phyloP scores from a whole-genome alignment of 2,329 filamentous ascomycete genomes.

The Parafenestella ontariensis region DNA sequence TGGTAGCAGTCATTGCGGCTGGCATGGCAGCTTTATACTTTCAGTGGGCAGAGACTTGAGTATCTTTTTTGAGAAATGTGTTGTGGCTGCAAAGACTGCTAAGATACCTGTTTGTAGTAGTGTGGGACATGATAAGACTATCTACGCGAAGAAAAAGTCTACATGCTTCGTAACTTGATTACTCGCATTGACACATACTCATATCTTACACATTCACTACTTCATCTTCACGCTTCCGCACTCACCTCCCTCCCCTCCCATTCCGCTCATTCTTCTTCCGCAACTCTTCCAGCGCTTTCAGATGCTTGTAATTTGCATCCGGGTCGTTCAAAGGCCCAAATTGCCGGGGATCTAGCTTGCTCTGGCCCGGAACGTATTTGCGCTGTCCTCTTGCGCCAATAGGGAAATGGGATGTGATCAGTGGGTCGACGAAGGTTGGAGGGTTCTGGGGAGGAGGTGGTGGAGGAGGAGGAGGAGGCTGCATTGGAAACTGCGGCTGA shows the following conservation, averaged over 20 bases:
- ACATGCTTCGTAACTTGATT: too few relatives aligned
- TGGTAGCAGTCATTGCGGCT: not conserved
- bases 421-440: not conserved
- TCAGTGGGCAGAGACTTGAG: too few relatives aligned
- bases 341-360: not conserved
- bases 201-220: not conserved
- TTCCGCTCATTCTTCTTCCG: not conserved
- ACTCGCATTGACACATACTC: too few relatives aligned
- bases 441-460: not conserved
- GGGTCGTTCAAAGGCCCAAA: not conserved
- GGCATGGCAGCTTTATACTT: not conserved
- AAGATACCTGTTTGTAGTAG: too few relatives aligned
- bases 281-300: not conserved
- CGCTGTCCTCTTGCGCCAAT: not conserved
- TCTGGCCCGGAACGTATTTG: not conserved
- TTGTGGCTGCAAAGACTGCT: too few relatives aligned
- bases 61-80: too few relatives aligned
- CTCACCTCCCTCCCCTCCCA: not conserved
- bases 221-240: not conserved
- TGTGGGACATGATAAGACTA: too few relatives aligned
- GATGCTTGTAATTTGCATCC: not conserved
- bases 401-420: not conserved
- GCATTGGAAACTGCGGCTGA: too few relatives aligned
- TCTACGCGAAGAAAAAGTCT: too few relatives aligned
- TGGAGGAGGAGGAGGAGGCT: not conserved